Base-by-base conservation (phyloP, 495 filamentous ascomycete genomes). In the Aspergillus kassunensis region DNA sequence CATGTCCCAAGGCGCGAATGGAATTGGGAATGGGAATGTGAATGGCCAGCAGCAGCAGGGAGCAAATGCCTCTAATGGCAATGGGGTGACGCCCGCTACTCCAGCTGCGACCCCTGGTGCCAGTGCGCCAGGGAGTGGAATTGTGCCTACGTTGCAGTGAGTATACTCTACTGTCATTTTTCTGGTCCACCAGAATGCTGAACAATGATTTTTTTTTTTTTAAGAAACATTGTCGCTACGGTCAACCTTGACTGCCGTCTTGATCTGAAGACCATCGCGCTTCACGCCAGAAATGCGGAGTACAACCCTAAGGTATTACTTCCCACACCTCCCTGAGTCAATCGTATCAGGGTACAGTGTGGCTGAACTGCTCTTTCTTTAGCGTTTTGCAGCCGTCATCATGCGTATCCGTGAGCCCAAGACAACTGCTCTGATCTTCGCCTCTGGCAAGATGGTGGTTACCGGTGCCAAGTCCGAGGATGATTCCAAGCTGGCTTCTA, bases 361-460 rank as follows among this genome's bases (percentile, higher is more conserved):
- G 70, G 66, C 72, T 73, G 67, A 72, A 72, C 66, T 73, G 62
- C 49, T 67, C 59, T 59, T 61, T 64, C 49, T 54, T 46, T 60
- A 97, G 93, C 93, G 93, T 88, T 98, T 98, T 67, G 93, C 93
- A 48, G 93, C 93, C 67, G 93, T 98, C 51, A 97, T 98, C 76
- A 98, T 98, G 95, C 90, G 93, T 74, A 98, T 98, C 64, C 95
- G 93, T 61, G 93, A 98, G 59, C 93, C 93, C 20, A 98, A 98
- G 79, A 98, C 93, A 2, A 98, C 93, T 9, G 93, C 93, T 1
- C 75, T 98, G 34, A 97, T 98, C 79, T 98, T 98, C 66, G 93
- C 93, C 15, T 92, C 88, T 0, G 93, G 93, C 74, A 98, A 98
- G 84, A 98, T 98, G 93, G 93, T 98, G 36, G 93, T 98, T 27